Evolutionary conservation across 1,139 yeast species (phyloP), one percentile per base, ranked within the genome.

Genomic region (Yamadazyma siamensis): DNA sequence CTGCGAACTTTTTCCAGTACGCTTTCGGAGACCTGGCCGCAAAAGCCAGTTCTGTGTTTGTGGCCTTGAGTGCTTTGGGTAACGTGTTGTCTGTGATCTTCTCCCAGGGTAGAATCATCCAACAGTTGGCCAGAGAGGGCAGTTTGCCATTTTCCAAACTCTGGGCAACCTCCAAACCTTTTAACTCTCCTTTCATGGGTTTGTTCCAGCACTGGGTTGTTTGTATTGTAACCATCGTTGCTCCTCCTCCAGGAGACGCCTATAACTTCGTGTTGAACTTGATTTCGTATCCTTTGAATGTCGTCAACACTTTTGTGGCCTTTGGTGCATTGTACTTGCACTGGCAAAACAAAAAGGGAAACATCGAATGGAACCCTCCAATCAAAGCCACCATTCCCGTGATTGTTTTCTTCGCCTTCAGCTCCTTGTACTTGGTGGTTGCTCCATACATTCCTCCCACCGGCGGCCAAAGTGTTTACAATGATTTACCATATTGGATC

Each of bases 361-460:
- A 53, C 31, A 50, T 65, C 6, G 69, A 60, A 33, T 86, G 95
- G 95, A 65, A 72, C 31, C 91, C 95, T 28, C 87, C 89, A 23
- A 69, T 85, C 51, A 75, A 63, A 49, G 86, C 94, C 3, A 63
- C 83, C 13, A 54, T 78, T 28, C 78, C 82, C 9, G 80, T 83
- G 23, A 72, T 76, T 9, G 25, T 65, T 1, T 83, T 81, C 61
- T 85, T 85, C 59, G 69, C 75, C 35, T 58, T 84, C 33, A 71
- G 88, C 6, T 82, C 88, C 13, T 48, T 81, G 16, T 86, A 84
- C 52, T 65, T 86, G 50, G 71, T 84, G 34, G 74, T 75, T 36
- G 91, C 94, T 26, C 95, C 95, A 32, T 85, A 82, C 53, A 71
- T 86, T 41, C 89, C 94, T 24, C 95, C 94, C 31, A 52, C 68